Evolutionary conservation across 306 rosid species (phyloP).

Genomic region (Vicia sativa): DNA sequence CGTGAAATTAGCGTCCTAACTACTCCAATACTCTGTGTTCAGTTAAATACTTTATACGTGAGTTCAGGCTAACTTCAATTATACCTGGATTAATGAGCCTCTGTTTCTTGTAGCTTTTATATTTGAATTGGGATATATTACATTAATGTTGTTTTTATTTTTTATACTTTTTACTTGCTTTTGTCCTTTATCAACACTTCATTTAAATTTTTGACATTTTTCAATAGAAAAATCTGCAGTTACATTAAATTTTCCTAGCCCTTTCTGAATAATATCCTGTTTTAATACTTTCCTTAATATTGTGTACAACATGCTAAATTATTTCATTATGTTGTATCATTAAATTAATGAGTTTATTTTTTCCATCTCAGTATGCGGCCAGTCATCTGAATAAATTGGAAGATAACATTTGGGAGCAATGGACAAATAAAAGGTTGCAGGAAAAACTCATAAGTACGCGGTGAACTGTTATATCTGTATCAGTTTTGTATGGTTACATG

Average conservation of each 20-base stretch:
- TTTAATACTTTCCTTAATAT: conserved; percentile 12
- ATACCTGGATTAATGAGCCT: conserved; percentile 12
- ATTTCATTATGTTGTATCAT: conserved; percentile 16
- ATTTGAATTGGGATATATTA: not conserved
- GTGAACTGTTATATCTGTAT: conserved; percentile 8
- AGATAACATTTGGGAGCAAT: conserved; percentile 92
- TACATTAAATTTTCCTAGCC: not conserved
- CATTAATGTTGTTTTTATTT: conserved; percentile 33
- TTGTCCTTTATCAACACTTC: conserved; percentile 11
- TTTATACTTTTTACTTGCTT: conserved; percentile 2
- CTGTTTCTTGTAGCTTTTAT: conserved; percentile 1
- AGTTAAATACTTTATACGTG: conserved; percentile 87
- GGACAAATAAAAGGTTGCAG: conserved; percentile 70
- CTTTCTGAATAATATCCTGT: not conserved
- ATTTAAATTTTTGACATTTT: conserved; percentile 12
- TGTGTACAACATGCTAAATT: conserved; percentile 17
- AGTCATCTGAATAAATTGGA: conserved; percentile 89
- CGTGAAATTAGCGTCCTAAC: conserved; percentile 72
- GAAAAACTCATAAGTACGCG: conserved; percentile 65
- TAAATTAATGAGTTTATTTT: conserved; percentile 36
- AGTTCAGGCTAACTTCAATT: conserved; percentile 50
- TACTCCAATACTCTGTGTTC: conserved; percentile 88
- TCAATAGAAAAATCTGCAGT: conserved; percentile 13
- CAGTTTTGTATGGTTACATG: conserved; percentile 17
- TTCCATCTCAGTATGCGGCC: conserved; percentile 76